phyloP scores from a whole-genome alignment of 176 grass and related monocot genomes.

The Hordeum vulgare region DNA sequence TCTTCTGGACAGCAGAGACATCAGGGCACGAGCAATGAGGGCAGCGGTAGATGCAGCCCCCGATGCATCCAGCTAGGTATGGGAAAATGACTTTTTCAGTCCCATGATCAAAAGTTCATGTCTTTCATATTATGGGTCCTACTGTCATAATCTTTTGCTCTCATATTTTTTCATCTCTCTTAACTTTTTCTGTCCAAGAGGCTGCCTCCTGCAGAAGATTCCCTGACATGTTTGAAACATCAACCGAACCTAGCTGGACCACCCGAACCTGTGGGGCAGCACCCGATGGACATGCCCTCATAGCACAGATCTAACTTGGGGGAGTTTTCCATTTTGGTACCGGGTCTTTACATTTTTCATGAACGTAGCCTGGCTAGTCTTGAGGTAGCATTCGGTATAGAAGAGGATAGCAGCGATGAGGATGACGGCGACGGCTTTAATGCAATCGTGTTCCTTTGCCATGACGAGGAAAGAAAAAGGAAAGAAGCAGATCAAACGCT shows the following conservation, averaged over 20 bases:
- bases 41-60: not conserved
- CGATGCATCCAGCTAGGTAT: not conserved
- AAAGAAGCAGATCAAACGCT: not conserved
- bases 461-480: not conserved
- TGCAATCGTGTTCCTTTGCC: not conserved
- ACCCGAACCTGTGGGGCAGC: too few species aligned
- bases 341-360: not conserved
- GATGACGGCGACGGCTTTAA: not conserved
- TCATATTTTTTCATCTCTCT: not conserved
- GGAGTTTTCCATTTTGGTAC: too few species aligned
- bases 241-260: too few species aligned
- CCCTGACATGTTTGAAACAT: too few species aligned
- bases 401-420: not conserved
- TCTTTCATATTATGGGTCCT: not conserved
- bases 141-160: not conserved
- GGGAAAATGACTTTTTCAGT: not conserved
- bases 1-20: not conserved
- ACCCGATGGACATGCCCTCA: not conserved
- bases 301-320: not conserved
- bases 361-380: not conserved
- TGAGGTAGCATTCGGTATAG: not conserved
- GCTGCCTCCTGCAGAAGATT: too few species aligned
- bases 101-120: not conserved
- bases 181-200: not conserved
- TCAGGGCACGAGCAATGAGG: not conserved